Percentiles rank a stretch among this genome's conserved stretches.
Conservation (phyloP, 352 stramenopile genomes). For the Nothophytophthora sp. region DNA sequence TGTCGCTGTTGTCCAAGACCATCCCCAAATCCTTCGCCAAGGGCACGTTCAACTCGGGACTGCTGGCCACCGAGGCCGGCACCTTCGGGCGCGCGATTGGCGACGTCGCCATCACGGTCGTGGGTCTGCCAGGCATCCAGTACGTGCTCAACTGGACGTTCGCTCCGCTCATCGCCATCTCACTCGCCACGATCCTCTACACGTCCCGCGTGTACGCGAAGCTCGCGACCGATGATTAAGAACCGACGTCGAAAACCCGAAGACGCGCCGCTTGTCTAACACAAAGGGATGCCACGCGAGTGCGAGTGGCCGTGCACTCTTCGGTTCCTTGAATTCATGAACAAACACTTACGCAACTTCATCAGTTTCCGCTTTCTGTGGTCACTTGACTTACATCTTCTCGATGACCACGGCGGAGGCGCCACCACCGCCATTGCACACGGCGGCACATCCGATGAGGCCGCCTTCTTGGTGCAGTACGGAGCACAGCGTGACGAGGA, state of each 20-base stretch:
- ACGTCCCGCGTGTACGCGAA: slow-evolving; percentile 72
- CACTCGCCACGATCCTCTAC: slow-evolving; percentile 63
- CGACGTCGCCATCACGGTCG: slow-evolving; percentile 84
- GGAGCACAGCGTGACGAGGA: slow-evolving; percentile 92
- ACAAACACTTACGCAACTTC: slow-evolving; percentile 24
- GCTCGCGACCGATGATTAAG: slow-evolving; percentile 59
- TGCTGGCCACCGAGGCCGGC: slow-evolving; percentile 93
- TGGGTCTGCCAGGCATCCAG: slow-evolving; percentile 78
- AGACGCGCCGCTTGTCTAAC: slow-evolving; percentile 4
- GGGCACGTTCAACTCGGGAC: slow-evolving; percentile 94
- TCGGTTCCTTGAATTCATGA: slow-evolving; percentile 17
- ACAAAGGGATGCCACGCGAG: neutral
- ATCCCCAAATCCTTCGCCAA: slow-evolving; percentile 92
- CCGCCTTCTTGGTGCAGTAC: slow-evolving; percentile 92
- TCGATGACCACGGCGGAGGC: slow-evolving; percentile 95
- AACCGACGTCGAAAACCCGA: slow-evolving; percentile 2
- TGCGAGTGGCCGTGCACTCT: slow-evolving; percentile 6
- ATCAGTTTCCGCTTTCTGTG: too few species aligned
- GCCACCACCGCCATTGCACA: slow-evolving; percentile 97
- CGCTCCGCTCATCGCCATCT: slow-evolving; percentile 58
- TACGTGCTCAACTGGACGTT: slow-evolving; percentile 89
- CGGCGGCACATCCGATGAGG: slow-evolving; percentile 90
- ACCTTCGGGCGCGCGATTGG: slow-evolving; percentile 89
- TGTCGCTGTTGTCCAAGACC: slow-evolving; percentile 93
- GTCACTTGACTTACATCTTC: slow-evolving; percentile 19